Evolutionary conservation across 2,329 filamentous ascomycete genomes (phyloP).

Genomic region (Ascochyta clinopodiicola): DNA sequence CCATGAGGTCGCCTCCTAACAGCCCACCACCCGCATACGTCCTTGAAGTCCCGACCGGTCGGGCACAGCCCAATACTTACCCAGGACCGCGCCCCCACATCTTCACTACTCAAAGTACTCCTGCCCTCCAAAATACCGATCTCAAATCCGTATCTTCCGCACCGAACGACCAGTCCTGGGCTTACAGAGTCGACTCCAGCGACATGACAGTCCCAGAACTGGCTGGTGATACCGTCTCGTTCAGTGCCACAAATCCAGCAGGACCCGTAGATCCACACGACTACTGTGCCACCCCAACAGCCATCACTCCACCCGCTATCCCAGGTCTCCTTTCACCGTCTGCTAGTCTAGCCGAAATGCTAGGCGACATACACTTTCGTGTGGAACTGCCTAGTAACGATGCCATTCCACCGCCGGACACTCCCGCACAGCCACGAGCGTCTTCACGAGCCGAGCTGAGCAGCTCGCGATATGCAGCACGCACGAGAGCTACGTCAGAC

Average conservation of each 20-base stretch:
- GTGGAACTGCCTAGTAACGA: constrained; percentile 16
- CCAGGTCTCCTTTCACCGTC: no score
- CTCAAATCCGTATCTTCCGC: neutral
- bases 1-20: neutral
- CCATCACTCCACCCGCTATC: neutral
- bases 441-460: neutral
- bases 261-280: constrained; percentile 30
- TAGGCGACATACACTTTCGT: constrained; percentile 18
- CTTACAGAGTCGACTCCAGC: neutral
- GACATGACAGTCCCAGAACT: constrained; percentile 13
- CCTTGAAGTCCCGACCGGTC: neutral
- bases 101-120: neutral
- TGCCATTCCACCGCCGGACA: constrained; percentile 8
- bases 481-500: constrained; percentile 4
- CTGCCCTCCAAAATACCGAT: neutral
- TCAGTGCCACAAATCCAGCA: constrained; percentile 28
- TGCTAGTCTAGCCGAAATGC: constrained; percentile 12
- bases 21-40: constrained; percentile 11
- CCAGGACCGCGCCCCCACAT: no score
- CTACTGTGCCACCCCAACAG: neutral
- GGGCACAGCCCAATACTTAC: neutral
- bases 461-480: no score
- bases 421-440: neutral
- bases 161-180: neutral
- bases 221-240: constrained; percentile 14